These are phyloP conservation scores for Pichia eremophila DNA, from an alignment of 805 yeast genomes.

Conservation along the genomic window DNA sequence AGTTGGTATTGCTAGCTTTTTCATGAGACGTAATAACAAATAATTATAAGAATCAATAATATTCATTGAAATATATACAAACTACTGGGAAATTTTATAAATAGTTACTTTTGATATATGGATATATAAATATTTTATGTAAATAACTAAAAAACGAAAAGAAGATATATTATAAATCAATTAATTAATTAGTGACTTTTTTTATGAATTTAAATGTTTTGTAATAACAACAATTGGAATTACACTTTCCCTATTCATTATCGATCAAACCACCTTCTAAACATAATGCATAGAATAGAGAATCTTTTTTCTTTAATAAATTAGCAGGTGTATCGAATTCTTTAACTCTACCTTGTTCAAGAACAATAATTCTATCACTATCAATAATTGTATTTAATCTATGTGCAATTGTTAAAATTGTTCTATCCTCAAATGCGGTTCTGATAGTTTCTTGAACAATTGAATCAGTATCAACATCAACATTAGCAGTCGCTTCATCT, in stretches of 20 bases:
- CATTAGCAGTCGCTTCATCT: slow-evolving; percentile 88
- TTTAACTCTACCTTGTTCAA: slow-evolving; percentile 65
- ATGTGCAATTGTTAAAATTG: slow-evolving; percentile 79
- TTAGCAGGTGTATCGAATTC: slow-evolving; percentile 69
- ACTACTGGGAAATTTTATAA: too few relatives aligned
- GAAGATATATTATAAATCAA: too few relatives aligned
- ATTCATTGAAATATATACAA: too few relatives aligned
- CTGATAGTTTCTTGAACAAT: slow-evolving; percentile 73
- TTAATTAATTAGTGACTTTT: too few relatives aligned
- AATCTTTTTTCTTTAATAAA: slow-evolving; percentile 53
- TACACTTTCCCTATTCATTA: background rate
- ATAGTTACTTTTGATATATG: too few relatives aligned
- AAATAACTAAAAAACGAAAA: too few relatives aligned
- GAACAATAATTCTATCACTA: slow-evolving; percentile 65
- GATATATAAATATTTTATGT: too few relatives aligned
- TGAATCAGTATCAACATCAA: slow-evolving; percentile 76
- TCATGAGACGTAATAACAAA: slow-evolving; percentile 2
- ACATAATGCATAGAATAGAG: slow-evolving; percentile 73
- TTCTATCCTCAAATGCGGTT: slow-evolving; percentile 62
- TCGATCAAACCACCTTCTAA: slow-evolving; percentile 58
- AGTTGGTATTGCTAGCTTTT: slow-evolving; percentile 35
- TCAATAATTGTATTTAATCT: slow-evolving; percentile 77
- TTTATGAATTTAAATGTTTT: too few relatives aligned
- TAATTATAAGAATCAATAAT: background rate
- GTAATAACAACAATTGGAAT: too few relatives aligned